Conservation (phyloP, 1,139 yeast genomes). For the Blastobotrys illinoisensis region DNA sequence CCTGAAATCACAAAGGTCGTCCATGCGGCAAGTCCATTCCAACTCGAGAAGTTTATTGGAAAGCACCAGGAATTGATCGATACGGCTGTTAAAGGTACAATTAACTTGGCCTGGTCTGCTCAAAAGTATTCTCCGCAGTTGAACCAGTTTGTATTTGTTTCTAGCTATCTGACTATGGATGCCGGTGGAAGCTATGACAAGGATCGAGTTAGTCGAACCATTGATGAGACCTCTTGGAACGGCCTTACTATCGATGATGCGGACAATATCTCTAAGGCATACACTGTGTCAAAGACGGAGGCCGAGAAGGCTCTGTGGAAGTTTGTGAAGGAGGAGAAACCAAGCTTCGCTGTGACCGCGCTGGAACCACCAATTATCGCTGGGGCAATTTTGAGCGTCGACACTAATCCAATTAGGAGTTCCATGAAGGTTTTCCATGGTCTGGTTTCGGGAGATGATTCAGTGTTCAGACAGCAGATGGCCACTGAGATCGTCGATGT, state of each 20-base stretch:
- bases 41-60: conserved; percentile 34
- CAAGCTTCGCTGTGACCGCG: conserved; percentile 38
- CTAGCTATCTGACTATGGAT: conserved; percentile 35
- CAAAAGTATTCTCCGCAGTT: conserved; percentile 43
- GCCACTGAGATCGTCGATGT: conserved; percentile 3
- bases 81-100: conserved; percentile 52
- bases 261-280: conserved; percentile 1
- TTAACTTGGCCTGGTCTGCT: conserved; percentile 40
- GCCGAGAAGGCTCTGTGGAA: conserved; percentile 15
- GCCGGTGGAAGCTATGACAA: conserved; percentile 1
- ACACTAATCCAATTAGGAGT: conserved; percentile 26
- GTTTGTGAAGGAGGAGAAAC: conserved; percentile 23
- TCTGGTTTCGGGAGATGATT: conserved; percentile 7
- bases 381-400: conserved; percentile 40
- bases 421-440: conserved; percentile 20
- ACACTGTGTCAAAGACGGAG: conserved; percentile 10
- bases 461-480: not conserved
- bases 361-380: conserved; percentile 45
- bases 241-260: not conserved
- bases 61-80: conserved; percentile 30
- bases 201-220: conserved; percentile 1
- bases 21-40: conserved; percentile 55
- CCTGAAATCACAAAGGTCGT: conserved; percentile 42
- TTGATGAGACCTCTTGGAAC: conserved; percentile 6
- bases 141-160: conserved; percentile 48